phyloP scores from a whole-genome alignment of 305 asterid genomes.

The Fraxinus albicans region DNA sequence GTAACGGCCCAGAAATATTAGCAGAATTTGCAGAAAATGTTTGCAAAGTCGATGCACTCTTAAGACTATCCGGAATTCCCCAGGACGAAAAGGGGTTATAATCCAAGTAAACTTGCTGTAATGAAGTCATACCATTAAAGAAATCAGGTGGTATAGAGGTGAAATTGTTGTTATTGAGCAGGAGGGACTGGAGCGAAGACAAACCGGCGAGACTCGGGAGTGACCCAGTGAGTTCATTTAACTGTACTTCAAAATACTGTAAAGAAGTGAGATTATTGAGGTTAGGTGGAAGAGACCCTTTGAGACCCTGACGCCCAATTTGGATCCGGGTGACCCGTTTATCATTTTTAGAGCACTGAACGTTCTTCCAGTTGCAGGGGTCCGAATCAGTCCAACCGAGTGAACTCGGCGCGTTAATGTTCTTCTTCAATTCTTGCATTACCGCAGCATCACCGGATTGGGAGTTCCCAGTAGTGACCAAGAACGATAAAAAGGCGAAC shows the following conservation, averaged over 20 bases:
- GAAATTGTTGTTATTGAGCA: constrained; percentile 58
- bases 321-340: constrained; percentile 69
- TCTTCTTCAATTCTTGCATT: constrained; percentile 60
- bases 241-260: constrained; percentile 50
- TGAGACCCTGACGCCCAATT: constrained; percentile 48
- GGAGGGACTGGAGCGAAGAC: constrained; percentile 39
- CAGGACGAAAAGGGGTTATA: constrained; percentile 59
- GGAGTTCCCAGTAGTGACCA: constrained; percentile 27
- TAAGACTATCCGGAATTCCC: constrained; percentile 53
- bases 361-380: constrained; percentile 55
- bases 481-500: constrained; percentile 16
- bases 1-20: constrained; percentile 57
- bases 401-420: constrained; percentile 43
- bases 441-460: constrained; percentile 63
- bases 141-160: constrained; percentile 66
- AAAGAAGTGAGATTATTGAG: constrained; percentile 48
- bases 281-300: constrained; percentile 53
- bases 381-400: constrained; percentile 59
- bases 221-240: constrained; percentile 58
- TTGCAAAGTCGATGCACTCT: constrained; percentile 35
- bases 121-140: constrained; percentile 64
- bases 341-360: constrained; percentile 44
- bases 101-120: constrained; percentile 54
- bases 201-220: constrained; percentile 71
- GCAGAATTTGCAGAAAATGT: constrained; percentile 59